phyloP scores from a whole-genome alignment of 2,329 filamentous ascomycete species.

The Fusarium sp. region DNA sequence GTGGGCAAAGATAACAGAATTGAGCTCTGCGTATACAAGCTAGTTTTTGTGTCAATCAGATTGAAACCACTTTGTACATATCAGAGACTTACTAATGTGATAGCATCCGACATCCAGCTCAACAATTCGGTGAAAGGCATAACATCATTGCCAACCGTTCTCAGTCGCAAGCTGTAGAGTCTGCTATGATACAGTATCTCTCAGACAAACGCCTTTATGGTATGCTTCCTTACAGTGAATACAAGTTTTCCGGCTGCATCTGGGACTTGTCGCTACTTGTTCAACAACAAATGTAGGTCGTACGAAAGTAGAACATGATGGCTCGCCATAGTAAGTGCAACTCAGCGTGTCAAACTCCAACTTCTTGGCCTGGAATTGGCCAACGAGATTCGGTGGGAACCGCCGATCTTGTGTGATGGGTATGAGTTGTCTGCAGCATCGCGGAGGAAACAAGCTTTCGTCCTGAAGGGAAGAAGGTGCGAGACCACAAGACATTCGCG shows the following conservation, averaged over 20 bases:
- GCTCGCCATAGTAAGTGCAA: conserved; percentile 64
- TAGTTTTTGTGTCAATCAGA: conserved; percentile 11
- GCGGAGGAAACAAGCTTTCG: conserved; percentile 68
- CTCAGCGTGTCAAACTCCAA: conserved; percentile 64
- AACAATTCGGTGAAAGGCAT: conserved; percentile 61
- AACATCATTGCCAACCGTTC: conserved; percentile 67
- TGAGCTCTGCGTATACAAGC: conserved; percentile 63
- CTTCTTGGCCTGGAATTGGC: conserved; percentile 60
- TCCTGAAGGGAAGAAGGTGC: conserved; percentile 62
- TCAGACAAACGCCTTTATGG: conserved; percentile 64
- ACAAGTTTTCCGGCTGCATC: conserved; percentile 65
- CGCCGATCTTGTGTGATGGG: conserved; percentile 52
- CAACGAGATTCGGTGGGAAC: conserved; percentile 54
- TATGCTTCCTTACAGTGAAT: conserved; percentile 61
- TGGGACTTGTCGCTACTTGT: conserved; percentile 58
- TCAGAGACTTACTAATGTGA: conserved; percentile 67
- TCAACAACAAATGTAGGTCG: conserved; percentile 48
- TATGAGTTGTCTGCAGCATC: conserved; percentile 65
- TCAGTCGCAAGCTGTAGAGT: conserved; percentile 58
- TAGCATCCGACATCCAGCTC: conserved; percentile 66
- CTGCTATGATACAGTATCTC: conserved; percentile 58
- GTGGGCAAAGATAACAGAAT: conserved; percentile 64
- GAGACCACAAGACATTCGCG: conserved; percentile 61
- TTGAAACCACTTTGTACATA: neutral
- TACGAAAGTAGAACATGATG: conserved; percentile 65